Percentiles rank a stretch among this genome's conserved stretches.
These are phyloP conservation scores for Chenopodium quinoa DNA, from an alignment of 148 eudicot species.

Conservation along the genomic window DNA sequence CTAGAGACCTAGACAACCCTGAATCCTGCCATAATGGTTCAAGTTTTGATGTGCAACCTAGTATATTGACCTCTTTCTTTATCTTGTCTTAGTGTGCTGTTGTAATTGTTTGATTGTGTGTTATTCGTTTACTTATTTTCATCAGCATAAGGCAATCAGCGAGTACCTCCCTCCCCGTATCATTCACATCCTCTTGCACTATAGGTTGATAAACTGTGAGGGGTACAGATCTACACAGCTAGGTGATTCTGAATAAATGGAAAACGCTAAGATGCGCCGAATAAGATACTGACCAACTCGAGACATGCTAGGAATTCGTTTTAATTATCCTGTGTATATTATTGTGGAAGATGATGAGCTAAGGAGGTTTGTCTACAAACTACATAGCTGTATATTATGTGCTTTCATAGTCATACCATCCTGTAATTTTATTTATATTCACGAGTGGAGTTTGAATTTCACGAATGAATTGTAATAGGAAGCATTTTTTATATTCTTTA, in stretches of 20 bases:
- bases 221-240: slow-evolving; percentile 19
- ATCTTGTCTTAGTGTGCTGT: not conserved
- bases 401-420: not conserved
- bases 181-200: not conserved
- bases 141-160: not conserved
- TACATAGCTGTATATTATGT: slow-evolving; percentile 10
- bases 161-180: not conserved
- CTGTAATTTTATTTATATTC: not conserved
- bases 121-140: not conserved
- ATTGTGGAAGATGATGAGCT: slow-evolving; percentile 13
- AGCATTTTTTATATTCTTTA: not conserved
- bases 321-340: slow-evolving; percentile 22
- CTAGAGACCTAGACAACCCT: not conserved
- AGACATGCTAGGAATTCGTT: not conserved
- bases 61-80: not conserved
- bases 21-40: not conserved
- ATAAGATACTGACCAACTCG: slow-evolving; percentile 11
- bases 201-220: slow-evolving; percentile 21
- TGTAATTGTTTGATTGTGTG: not conserved
- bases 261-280: not conserved
- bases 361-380: slow-evolving; percentile 4
- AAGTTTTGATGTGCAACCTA: not conserved
- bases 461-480: not conserved
- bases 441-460: not conserved
- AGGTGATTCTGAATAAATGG: slow-evolving; percentile 25